Evolutionary conservation across 116 monocot species (phyloP), one percentile per base, ranked within the genome.

Genomic region (Phalaenopsis hybrid): DNA sequence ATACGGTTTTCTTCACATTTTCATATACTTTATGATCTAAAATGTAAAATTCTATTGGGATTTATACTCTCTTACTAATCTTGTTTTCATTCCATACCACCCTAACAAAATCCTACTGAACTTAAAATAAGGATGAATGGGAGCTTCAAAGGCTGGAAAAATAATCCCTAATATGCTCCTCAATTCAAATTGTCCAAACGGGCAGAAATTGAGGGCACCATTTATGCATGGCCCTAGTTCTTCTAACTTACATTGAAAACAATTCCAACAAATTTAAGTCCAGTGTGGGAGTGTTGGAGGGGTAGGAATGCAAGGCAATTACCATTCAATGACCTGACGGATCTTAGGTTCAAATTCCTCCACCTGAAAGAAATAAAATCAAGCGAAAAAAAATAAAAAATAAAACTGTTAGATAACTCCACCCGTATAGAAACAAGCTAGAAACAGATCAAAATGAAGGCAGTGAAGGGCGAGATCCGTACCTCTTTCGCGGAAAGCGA

Each of bases 321-420:
- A 88, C 88, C 88, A 88, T 63, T 83, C 83, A n/a, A 88, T 55
- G 11, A 88, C 85, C 73, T 85, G 85, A 63, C 75, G 70, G 37
- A 88, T 85, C 73, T 88, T 88, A 43, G 88, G 88, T 34, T 58
- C 83, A 68, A 88, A 88, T 44, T 85, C 83, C 80, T 83, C 78
- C 33, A 81, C 70, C 88, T 88, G 52, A 10, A 76, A 78, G 8
- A 59, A 55, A 48, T 15, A 80, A 11, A 15, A 51, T 13, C 48
- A 50, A 77, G 51, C 0, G 51, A 28, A 28, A 28, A 51, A n/a
- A 76, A 76, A 25, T 21, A 49, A 0, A 8, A 21, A 37, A n/a
- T 9, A 9, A 76, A 76, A 25, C 31, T 31, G 31, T 31, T 31
- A 31, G 31, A 31, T 10, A 41, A n/a, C 31, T 52, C 28, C 15